These are phyloP conservation scores for Saccharomycopsis microspora DNA, from an alignment of 805 yeast genomes.

Conservation along the genomic window DNA sequence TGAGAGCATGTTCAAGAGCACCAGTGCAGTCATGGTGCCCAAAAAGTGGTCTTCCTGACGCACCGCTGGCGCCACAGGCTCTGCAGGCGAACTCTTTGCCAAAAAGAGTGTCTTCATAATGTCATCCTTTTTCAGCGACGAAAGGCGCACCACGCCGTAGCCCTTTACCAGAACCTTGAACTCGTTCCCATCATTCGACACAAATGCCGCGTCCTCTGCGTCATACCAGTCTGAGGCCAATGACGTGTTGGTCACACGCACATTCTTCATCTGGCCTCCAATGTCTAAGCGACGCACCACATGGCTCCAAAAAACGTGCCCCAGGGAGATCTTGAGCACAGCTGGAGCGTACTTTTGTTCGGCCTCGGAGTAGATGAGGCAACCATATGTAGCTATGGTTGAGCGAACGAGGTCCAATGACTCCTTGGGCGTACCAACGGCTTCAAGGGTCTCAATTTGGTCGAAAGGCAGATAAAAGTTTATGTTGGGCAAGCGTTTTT, in stretches of 20 bases:
- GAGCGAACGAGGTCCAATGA: conserved; percentile 34
- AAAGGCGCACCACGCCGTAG: conserved; percentile 2
- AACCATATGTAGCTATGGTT: conserved; percentile 29
- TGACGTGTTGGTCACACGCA: conserved; percentile 5
- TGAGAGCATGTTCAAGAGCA: conserved; percentile 12
- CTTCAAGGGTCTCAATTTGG: conserved; percentile 31
- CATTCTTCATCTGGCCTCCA: conserved; percentile 27
- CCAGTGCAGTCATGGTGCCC: conserved; percentile 12
- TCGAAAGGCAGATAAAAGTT: conserved; percentile 21
- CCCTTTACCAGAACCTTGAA: conserved; percentile 10
- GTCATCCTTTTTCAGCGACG: conserved; percentile 7
- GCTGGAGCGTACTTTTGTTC: conserved; percentile 47
- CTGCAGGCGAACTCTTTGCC: conserved; percentile 5
- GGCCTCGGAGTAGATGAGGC: conserved; percentile 37
- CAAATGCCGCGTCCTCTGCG: conserved; percentile 3
- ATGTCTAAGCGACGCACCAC: conserved; percentile 17
- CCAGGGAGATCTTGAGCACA: conserved; percentile 53
- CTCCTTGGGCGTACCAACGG: conserved; percentile 32
- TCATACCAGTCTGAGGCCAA: conserved; percentile 10
- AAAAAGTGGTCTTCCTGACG: conserved; percentile 8
- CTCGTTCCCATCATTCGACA: conserved; percentile 9
- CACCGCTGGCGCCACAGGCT: not conserved
- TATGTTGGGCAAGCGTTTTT: not conserved
- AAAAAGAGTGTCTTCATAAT: conserved; percentile 10
- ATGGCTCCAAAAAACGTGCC: conserved; percentile 12